A percentile compares a stretch with the other conserved stretches of the same genome.
phyloP scores from a whole-genome alignment of 306 rosid genomes.

The Fragaria vesca region DNA sequence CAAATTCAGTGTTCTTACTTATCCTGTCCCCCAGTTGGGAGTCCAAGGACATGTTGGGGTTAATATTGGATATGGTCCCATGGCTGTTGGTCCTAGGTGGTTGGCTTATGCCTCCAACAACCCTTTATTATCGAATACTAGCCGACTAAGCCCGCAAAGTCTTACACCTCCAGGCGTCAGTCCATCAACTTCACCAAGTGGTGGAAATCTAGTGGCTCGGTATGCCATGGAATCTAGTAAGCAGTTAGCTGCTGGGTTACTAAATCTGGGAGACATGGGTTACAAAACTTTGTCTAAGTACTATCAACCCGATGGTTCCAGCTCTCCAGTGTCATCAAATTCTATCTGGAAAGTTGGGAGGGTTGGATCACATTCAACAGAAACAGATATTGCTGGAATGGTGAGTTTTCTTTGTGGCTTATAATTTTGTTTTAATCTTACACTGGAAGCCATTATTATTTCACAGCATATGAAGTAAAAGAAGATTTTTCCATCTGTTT shows the following conservation, averaged over 20 bases:
- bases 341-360: constrained; percentile 76
- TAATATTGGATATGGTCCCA: constrained; percentile 94
- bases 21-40: constrained; percentile 92
- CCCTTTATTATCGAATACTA: constrained; percentile 62
- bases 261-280: constrained; percentile 90
- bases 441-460: background rate
- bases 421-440: background rate
- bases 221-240: constrained; percentile 99
- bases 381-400: constrained; percentile 80
- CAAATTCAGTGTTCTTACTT: constrained; percentile 89
- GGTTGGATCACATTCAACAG: constrained; percentile 59
- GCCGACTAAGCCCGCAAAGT: constrained; percentile 84
- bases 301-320: constrained; percentile 94
- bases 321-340: constrained; percentile 81
- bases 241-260: constrained; percentile 82
- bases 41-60: constrained; percentile 81
- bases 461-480: background rate
- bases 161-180: constrained; percentile 87
- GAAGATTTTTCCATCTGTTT: constrained; percentile 3
- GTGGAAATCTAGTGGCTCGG: constrained; percentile 85
- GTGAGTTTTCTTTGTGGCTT: constrained; percentile 52
- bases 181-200: constrained; percentile 93
- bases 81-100: constrained; percentile 98
- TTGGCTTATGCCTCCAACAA: constrained; percentile 87
- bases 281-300: constrained; percentile 90